phyloP scores from a whole-genome alignment of 2,329 filamentous ascomycete genomes.

The Colletotrichum musicola region DNA sequence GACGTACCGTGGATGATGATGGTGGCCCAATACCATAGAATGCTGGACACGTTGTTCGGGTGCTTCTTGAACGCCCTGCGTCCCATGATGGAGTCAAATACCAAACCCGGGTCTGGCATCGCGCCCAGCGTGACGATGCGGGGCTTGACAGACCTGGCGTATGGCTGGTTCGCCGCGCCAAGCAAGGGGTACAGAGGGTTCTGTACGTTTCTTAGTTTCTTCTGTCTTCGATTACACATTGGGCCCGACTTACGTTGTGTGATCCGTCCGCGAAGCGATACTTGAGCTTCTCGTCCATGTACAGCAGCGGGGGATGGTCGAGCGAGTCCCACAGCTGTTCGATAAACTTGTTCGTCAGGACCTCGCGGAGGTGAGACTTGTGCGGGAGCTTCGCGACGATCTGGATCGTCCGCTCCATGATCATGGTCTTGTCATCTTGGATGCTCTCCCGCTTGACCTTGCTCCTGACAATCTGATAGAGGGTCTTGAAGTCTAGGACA shows the following conservation, averaged over 20 bases:
- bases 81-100: slow-evolving; percentile 74
- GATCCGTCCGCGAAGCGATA: slow-evolving; percentile 80
- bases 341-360: slow-evolving; percentile 77
- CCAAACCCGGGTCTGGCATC: slow-evolving; percentile 73
- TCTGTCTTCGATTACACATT: background rate
- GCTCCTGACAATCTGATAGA: slow-evolving; percentile 70
- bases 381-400: slow-evolving; percentile 75
- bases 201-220: slow-evolving; percentile 45
- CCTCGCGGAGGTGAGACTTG: slow-evolving; percentile 70
- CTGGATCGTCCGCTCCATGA: slow-evolving; percentile 81
- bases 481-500: slow-evolving; percentile 69
- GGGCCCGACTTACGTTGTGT: slow-evolving; percentile 64
- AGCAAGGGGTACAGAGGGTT: slow-evolving; percentile 75
- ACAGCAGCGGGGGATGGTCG: slow-evolving; percentile 78
- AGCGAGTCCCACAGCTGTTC: slow-evolving; percentile 78
- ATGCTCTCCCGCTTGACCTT: slow-evolving; percentile 74
- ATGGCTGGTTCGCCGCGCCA: slow-evolving; percentile 75
- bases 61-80: slow-evolving; percentile 65
- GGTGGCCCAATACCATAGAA: slow-evolving; percentile 65
- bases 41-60: slow-evolving; percentile 78
- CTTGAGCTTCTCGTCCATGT: slow-evolving; percentile 70
- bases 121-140: slow-evolving; percentile 71
- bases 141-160: slow-evolving; percentile 74
- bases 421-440: slow-evolving; percentile 80
- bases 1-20: slow-evolving; percentile 76